A percentile compares a stretch with the other conserved stretches of the same genome.
Evolutionary conservation across 2,329 filamentous ascomycete genomes (phyloP).

Genomic region (Sporothrix luriei): DNA sequence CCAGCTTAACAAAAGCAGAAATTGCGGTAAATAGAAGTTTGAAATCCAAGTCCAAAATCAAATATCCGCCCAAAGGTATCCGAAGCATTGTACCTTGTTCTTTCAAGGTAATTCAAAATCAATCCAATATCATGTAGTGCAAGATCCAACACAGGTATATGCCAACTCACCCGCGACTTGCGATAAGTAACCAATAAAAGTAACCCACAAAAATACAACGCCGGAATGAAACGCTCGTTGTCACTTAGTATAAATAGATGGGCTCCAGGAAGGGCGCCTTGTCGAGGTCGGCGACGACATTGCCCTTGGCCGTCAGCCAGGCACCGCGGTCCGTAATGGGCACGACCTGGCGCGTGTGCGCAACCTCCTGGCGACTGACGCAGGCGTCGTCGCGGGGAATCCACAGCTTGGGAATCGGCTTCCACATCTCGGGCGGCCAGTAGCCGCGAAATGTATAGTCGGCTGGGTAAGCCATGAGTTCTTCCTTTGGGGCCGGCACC

Average conservation of each 20-base stretch:
- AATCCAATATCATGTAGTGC: too few species aligned
- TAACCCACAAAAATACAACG: background rate
- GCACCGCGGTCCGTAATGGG: constrained; percentile 74
- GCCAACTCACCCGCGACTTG: background rate
- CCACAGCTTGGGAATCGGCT: constrained; percentile 68
- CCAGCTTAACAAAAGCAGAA: background rate
- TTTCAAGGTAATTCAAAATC: background rate
- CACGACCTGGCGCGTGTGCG: constrained; percentile 66
- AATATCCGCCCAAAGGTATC: constrained; percentile 22
- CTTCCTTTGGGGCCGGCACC: constrained; percentile 1
- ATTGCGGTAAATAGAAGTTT: background rate
- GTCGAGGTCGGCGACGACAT: constrained; percentile 38
- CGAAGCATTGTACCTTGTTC: background rate
- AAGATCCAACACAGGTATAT: background rate
- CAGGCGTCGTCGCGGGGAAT: constrained; percentile 71
- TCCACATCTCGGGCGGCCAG: constrained; percentile 68
- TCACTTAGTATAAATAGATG: constrained; percentile 37
- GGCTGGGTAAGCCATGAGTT: constrained; percentile 34
- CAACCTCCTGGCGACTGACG: constrained; percentile 70
- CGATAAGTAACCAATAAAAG: constrained; percentile 2
- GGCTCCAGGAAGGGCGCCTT: constrained; percentile 40
- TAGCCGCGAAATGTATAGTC: constrained; percentile 65
- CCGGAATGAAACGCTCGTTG: background rate
- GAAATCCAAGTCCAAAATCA: background rate
- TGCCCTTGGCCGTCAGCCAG: constrained; percentile 58